phyloP scores from a whole-genome alignment of 768 basidiomycete species.

The Xerocomellus amylosporus region DNA sequence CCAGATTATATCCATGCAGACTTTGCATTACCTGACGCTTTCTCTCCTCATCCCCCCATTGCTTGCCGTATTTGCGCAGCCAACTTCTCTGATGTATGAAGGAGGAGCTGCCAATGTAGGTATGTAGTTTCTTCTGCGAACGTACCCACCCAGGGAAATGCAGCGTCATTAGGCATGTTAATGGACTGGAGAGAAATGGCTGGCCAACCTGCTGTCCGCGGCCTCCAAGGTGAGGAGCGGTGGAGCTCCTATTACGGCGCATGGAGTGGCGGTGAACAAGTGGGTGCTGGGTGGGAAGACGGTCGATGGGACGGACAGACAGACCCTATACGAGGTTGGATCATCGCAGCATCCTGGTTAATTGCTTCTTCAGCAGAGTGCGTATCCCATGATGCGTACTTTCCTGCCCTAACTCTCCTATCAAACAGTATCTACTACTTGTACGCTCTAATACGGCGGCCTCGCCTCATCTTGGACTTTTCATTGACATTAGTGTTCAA shows the following conservation, averaged over 20 bases:
- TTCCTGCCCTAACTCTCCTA: constrained; percentile 11
- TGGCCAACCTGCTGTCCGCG: constrained; percentile 71
- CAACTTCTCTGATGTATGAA: constrained; percentile 65
- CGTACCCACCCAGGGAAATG: background rate
- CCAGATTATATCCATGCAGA: constrained; percentile 91
- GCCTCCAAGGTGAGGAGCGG: constrained; percentile 57
- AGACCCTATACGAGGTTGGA: constrained; percentile 85
- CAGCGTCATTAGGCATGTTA: constrained; percentile 61
- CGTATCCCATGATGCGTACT: constrained; percentile 35
- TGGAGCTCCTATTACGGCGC: constrained; percentile 70
- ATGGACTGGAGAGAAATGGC: constrained; percentile 99
- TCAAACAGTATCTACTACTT: constrained; percentile 65
- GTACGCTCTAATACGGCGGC: constrained; percentile 83
- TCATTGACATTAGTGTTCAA: constrained; percentile 86
- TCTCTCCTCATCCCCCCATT: constrained; percentile 79
- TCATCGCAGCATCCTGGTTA: constrained; percentile 86
- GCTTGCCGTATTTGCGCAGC: constrained; percentile 70
- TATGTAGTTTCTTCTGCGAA: constrained; percentile 33
- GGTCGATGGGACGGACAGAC: constrained; percentile 62
- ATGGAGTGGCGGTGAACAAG: constrained; percentile 77
- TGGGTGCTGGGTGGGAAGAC: constrained; percentile 53
- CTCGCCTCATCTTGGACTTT: constrained; percentile 94
- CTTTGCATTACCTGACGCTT: constrained; percentile 90
- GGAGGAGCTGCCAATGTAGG: constrained; percentile 80
- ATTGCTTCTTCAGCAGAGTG: constrained; percentile 82